Percentiles rank a stretch among this genome's conserved stretches.
phyloP scores from a whole-genome alignment of 257 asterid species.

The Ocimum tenuiflorum region DNA sequence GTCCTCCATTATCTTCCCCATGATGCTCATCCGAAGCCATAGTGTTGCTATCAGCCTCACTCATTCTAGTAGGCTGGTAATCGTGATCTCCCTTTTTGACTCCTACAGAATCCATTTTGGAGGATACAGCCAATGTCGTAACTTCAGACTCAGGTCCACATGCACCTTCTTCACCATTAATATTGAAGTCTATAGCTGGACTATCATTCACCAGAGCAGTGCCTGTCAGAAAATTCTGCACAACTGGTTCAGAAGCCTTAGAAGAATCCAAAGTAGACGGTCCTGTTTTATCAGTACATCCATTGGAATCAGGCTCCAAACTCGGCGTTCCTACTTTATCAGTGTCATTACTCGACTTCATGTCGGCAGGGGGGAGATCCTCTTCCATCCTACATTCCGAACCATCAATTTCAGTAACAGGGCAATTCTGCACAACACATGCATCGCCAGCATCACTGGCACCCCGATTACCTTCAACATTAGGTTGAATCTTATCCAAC shows the following conservation, averaged over 20 bases:
- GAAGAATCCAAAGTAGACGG: conserved; percentile 31
- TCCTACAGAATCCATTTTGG: conserved; percentile 18
- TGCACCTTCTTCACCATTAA: conserved; percentile 21
- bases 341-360: conserved; percentile 28
- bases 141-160: conserved; percentile 21
- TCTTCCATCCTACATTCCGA: conserved; percentile 39
- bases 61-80: conserved; percentile 18
- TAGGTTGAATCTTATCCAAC: conserved; percentile 44
- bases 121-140: conserved; percentile 16
- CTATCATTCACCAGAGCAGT: conserved; percentile 27
- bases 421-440: conserved; percentile 44
- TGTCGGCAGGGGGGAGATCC: conserved; percentile 28
- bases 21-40: conserved; percentile 27
- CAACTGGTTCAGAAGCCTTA: conserved; percentile 24
- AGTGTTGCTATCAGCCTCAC: conserved; percentile 20
- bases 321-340: conserved; percentile 21
- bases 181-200: conserved; percentile 32
- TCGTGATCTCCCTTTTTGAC: conserved; percentile 27
- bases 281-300: conserved; percentile 23
- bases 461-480: conserved; percentile 47
- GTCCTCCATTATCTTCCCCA: conserved; percentile 24
- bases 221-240: conserved; percentile 19
- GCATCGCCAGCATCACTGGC: conserved; percentile 65
- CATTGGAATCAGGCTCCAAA: conserved; percentile 37
- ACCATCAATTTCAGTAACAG: conserved; percentile 32